A percentile compares a stretch with the other conserved stretches of the same genome.
Conservation (phyloP, 345 rosid species). For the Acer negundo region DNA sequence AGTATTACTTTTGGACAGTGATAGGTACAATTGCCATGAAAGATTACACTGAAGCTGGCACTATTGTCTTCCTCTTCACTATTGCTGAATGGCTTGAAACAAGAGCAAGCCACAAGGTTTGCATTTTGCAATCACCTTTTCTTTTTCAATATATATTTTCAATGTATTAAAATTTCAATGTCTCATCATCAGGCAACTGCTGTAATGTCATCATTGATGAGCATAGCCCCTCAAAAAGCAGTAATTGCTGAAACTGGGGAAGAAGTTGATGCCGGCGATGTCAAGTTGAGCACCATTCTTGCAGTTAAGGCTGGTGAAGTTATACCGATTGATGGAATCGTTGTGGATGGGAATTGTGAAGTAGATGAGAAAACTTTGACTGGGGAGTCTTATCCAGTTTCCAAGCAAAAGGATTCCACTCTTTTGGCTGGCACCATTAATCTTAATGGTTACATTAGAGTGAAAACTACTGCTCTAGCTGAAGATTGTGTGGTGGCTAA, state of each 20-base stretch:
- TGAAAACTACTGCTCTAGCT: constrained; percentile 77
- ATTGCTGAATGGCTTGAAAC: constrained; percentile 89
- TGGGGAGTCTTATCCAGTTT: constrained; percentile 85
- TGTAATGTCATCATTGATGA: constrained; percentile 81
- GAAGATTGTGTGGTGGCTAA: constrained; percentile 86
- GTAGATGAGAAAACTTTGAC: constrained; percentile 92
- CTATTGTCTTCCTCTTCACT: constrained; percentile 84
- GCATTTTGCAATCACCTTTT: neutral
- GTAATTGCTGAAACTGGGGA: constrained; percentile 80
- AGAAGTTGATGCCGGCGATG: constrained; percentile 70
- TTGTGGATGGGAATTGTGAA: constrained; percentile 81
- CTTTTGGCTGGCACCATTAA: constrained; percentile 97
- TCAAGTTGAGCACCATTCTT: constrained; percentile 64
- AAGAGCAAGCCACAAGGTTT: constrained; percentile 91
- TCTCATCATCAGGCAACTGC: constrained; percentile 64
- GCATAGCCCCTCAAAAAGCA: constrained; percentile 80
- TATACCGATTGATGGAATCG: constrained; percentile 89
- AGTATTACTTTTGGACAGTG: constrained; percentile 45
- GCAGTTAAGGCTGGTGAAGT: constrained; percentile 88
- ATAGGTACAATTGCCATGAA: constrained; percentile 71
- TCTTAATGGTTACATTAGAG: constrained; percentile 73
- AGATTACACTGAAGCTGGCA: constrained; percentile 82
- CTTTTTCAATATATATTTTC: neutral
- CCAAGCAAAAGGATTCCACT: constrained; percentile 62
- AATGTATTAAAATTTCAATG: neutral